A percentile compares a stretch with the other conserved stretches of the same genome.
phyloP scores from a whole-genome alignment of 1,284 basidiomycete genomes.

The Mycena sp. region DNA sequence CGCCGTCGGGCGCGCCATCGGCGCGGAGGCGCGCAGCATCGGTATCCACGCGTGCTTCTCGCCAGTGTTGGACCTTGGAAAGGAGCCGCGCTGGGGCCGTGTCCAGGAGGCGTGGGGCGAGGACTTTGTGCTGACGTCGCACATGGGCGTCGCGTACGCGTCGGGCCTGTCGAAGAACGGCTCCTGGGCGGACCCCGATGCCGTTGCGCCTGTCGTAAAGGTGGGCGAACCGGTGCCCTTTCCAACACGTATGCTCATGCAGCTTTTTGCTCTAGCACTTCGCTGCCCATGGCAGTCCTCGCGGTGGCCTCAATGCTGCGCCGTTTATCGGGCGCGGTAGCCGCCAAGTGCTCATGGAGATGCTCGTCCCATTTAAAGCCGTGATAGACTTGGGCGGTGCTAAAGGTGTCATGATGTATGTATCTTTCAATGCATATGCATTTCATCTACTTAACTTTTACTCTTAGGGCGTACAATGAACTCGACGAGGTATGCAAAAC shows the following conservation, averaged over 20 bases:
- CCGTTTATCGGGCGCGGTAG: conserved; percentile 40
- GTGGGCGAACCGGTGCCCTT: conserved; percentile 12
- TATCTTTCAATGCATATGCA: background rate
- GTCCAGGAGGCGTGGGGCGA: conserved; percentile 42
- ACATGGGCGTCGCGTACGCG: conserved; percentile 41
- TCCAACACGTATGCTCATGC: background rate
- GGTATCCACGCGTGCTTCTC: conserved; percentile 43
- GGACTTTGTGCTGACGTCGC: conserved; percentile 38
- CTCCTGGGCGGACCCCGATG: conserved; percentile 37
- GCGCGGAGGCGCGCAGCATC: conserved; percentile 40
- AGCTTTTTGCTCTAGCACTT: conserved; percentile 35
- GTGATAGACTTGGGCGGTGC: conserved; percentile 39
- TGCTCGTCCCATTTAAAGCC: conserved; percentile 42
- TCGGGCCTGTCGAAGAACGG: conserved; percentile 40
- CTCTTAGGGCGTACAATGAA: conserved; percentile 38
- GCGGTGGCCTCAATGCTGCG: conserved; percentile 40
- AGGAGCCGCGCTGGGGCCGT: conserved; percentile 42
- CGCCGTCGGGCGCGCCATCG: conserved; percentile 39
- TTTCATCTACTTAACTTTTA: background rate
- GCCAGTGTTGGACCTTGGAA: conserved; percentile 42
- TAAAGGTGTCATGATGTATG: conserved; percentile 42
- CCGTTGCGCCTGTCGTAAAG: conserved; percentile 41
- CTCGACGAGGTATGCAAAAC: conserved; percentile 32
- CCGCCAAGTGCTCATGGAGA: conserved; percentile 39
- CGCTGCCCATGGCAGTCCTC: conserved; percentile 41